Base-by-base conservation (phyloP, 139 green algal genomes). In the Gonium pectorale region DNA sequence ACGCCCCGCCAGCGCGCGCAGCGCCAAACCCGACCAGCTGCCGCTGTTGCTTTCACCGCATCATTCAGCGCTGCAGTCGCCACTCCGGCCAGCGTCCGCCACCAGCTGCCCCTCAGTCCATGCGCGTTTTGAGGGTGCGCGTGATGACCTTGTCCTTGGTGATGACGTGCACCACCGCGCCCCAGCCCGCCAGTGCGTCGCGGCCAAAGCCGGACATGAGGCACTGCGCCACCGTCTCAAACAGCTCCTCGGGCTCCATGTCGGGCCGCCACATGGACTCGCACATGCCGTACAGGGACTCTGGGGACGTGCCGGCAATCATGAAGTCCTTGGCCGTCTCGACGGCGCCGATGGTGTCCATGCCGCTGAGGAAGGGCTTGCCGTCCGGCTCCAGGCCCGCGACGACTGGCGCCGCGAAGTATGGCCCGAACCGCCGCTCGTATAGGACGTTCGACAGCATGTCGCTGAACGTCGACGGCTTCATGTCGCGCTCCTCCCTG, bases 311-410 rank as follows among this genome's bases (percentile, higher is more conserved):
- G 43, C 95, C 95, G 62, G 86, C 59, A n/a, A 99, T 93, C 89
- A 98, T 98, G 75, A 99, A 99, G 91, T 99, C 96, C 73, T 97
- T 96, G 44, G 96, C 93, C 7, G 93, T 97, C 89, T 99, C 96
- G 62, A 97, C 94, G 1, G 97, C 97, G 2, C 97, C 97, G 56
- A 99, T 97, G 51, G 94, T 93, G 91, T 99, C 97, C 94, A 98
- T 99, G 63, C 96, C 96, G 59, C 90, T 96, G 41, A 99, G 90
- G 91, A 97, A 99, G 9, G 97, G 96, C 52, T 88, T 97, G 62
- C 91, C 93, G 67, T 99, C 96, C 2, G 91, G 71, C 66, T 99
- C 95, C 70, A 99, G 83, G 0, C 98, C 98, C 17, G 96, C 97
- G 59, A 99, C 97, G 17, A 99, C 95, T 24, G 98, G 98, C 59